Conservation (phyloP, 2,329 filamentous ascomycete genomes). For the Salinomyces thailandicus region DNA sequence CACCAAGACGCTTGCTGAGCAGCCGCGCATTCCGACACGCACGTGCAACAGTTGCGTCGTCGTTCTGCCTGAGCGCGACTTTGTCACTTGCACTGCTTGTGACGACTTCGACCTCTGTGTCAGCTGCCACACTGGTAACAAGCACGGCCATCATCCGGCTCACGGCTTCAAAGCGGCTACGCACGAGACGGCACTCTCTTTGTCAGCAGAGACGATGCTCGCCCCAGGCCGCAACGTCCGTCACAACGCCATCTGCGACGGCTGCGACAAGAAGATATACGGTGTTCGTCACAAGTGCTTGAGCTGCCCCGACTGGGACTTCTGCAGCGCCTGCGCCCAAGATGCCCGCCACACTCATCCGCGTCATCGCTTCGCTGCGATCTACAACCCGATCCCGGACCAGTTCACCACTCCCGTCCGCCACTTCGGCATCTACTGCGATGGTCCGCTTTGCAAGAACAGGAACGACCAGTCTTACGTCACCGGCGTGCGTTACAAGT, state of each 20-base stretch:
- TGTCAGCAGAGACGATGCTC: conserved; percentile 56
- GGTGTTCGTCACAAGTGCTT: conserved; percentile 95
- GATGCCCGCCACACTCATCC: conserved; percentile 61
- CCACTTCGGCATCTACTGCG: conserved; percentile 85
- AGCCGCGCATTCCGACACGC: conserved; percentile 39
- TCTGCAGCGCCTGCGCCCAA: conserved; percentile 66
- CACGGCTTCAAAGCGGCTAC: conserved; percentile 67
- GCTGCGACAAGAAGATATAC: conserved; percentile 76
- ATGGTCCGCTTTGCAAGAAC: conserved; percentile 74
- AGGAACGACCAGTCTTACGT: conserved; percentile 52
- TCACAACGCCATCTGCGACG: conserved; percentile 88
- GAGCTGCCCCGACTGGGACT: conserved; percentile 96
- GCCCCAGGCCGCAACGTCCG: conserved; percentile 66
- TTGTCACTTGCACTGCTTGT: conserved; percentile 76
- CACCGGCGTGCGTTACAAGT: conserved; percentile 85
- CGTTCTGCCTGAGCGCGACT: conserved; percentile 58
- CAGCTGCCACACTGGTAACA: conserved; percentile 61
- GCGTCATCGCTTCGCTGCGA: conserved; percentile 74
- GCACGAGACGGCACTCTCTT: conserved; percentile 50
- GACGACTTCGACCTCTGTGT: conserved; percentile 91
- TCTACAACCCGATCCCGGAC: conserved; percentile 62
- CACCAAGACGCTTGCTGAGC: conserved; percentile 30
- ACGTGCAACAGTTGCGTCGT: conserved; percentile 64
- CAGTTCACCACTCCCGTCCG: conserved; percentile 37
- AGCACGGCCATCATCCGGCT: conserved; percentile 83